phyloP scores from a whole-genome alignment of 2,329 filamentous ascomycete species.

The Epichloe uncinata region DNA sequence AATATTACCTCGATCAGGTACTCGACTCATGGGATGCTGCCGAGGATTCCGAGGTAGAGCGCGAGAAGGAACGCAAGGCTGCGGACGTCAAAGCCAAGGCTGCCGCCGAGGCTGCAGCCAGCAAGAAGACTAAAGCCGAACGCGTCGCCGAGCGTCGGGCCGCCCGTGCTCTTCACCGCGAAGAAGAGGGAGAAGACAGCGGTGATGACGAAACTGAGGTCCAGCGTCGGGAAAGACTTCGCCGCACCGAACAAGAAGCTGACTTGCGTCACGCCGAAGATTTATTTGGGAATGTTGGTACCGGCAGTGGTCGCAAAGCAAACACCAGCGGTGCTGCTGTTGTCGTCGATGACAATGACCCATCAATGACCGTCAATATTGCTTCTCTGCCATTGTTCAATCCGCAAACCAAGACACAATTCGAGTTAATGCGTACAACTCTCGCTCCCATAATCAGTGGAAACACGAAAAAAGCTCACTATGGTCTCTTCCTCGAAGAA shows the following conservation, averaged over 20 bases:
- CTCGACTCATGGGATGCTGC: slow-evolving; percentile 95
- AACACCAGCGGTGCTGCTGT: slow-evolving; percentile 53
- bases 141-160: slow-evolving; percentile 70
- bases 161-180: slow-evolving; percentile 39
- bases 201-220: slow-evolving; percentile 61
- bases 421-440: slow-evolving; percentile 62
- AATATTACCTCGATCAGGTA: slow-evolving; percentile 39
- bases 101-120: slow-evolving; percentile 73
- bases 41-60: slow-evolving; percentile 92
- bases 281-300: slow-evolving; percentile 66
- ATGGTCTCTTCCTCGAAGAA: slow-evolving; percentile 79
- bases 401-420: slow-evolving; percentile 75
- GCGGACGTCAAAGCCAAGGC: slow-evolving; percentile 79
- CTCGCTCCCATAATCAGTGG: slow-evolving; percentile 64
- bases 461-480: slow-evolving; percentile 81
- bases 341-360: slow-evolving; percentile 57
- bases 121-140: slow-evolving; percentile 80
- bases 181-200: slow-evolving; percentile 40
- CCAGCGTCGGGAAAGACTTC: slow-evolving; percentile 60
- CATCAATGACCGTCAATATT: slow-evolving; percentile 69
- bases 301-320: slow-evolving; percentile 52
- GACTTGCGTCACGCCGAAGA: slow-evolving; percentile 86
- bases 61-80: slow-evolving; percentile 84
- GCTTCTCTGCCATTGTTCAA: slow-evolving; percentile 73
- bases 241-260: slow-evolving; percentile 69